phyloP scores from a whole-genome alignment of 306 rosid genomes.

The Sphenostylis stenocarpa region DNA sequence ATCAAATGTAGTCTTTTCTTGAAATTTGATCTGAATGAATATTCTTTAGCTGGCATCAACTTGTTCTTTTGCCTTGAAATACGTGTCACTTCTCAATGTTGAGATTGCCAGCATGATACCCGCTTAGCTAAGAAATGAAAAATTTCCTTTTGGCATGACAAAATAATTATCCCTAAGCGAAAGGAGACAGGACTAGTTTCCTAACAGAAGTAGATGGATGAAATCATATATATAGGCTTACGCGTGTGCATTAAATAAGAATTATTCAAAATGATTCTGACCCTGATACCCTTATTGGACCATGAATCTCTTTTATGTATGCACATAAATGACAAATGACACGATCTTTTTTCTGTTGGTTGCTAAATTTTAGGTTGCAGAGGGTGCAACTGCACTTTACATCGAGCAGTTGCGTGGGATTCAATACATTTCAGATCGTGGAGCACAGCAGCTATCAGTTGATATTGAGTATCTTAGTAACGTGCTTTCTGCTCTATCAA shows the following conservation, averaged over 20 bases:
- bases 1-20: slow-evolving; percentile 1
- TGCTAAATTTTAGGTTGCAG: slow-evolving; percentile 69
- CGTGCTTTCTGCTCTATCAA: slow-evolving; percentile 89
- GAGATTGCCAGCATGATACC: no score
- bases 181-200: neutral
- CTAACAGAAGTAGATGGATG: neutral
- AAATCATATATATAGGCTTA: neutral
- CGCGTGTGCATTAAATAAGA: neutral
- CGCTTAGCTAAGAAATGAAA: no score
- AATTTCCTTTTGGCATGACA: no score
- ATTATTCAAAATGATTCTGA: neutral
- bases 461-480: slow-evolving; percentile 92
- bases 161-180: neutral
- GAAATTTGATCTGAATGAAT: slow-evolving; percentile 16
- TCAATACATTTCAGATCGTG: slow-evolving; percentile 84
- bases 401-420: slow-evolving; percentile 89
- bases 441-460: slow-evolving; percentile 87
- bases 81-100: no score
- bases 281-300: neutral
- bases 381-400: slow-evolving; percentile 96
- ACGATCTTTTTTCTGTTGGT: neutral
- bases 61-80: no score
- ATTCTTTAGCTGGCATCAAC: no score
- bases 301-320: neutral
- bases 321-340: neutral